phyloP scores from a whole-genome alignment of 768 basidiomycete genomes.

The Clitopilus hobsonii region DNA sequence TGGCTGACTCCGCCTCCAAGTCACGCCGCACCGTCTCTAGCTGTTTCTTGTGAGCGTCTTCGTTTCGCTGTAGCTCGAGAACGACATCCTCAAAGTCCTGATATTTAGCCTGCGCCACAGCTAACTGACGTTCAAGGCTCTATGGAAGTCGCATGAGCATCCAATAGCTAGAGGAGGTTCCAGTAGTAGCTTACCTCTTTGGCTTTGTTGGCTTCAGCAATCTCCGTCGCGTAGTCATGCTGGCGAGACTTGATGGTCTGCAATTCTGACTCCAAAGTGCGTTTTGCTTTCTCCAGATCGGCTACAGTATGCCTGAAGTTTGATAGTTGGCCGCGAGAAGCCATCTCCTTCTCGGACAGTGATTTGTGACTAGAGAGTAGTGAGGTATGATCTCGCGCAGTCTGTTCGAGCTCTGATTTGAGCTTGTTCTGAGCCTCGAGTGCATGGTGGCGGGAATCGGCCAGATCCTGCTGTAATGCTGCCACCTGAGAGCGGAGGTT shows the following conservation, averaged over 20 bases:
- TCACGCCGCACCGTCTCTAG: slow-evolving; percentile 67
- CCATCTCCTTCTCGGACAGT: slow-evolving; percentile 57
- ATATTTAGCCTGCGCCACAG: slow-evolving; percentile 66
- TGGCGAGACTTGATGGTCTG: slow-evolving; percentile 65
- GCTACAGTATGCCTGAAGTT: slow-evolving; percentile 43
- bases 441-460: slow-evolving; percentile 54
- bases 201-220: slow-evolving; percentile 53
- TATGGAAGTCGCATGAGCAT: slow-evolving; percentile 22
- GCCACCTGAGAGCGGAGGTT: slow-evolving; percentile 62
- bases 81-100: slow-evolving; percentile 87
- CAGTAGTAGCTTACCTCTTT: too few relatives aligned
- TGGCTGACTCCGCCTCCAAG: slow-evolving; percentile 67
- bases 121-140: slow-evolving; percentile 77
- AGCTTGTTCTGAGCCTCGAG: slow-evolving; percentile 69
- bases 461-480: slow-evolving; percentile 63
- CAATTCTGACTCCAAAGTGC: slow-evolving; percentile 67
- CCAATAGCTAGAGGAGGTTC: neutral
- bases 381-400: slow-evolving; percentile 53
- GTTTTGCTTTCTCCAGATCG: slow-evolving; percentile 66
- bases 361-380: slow-evolving; percentile 60
- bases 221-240: slow-evolving; percentile 58
- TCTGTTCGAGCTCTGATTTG: slow-evolving; percentile 68
- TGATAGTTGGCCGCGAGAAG: slow-evolving; percentile 43
- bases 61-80: slow-evolving; percentile 79
- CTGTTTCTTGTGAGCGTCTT: slow-evolving; percentile 68